phyloP scores from a whole-genome alignment of 78 protist genomes.

The Emiliania huxleyi region DNA sequence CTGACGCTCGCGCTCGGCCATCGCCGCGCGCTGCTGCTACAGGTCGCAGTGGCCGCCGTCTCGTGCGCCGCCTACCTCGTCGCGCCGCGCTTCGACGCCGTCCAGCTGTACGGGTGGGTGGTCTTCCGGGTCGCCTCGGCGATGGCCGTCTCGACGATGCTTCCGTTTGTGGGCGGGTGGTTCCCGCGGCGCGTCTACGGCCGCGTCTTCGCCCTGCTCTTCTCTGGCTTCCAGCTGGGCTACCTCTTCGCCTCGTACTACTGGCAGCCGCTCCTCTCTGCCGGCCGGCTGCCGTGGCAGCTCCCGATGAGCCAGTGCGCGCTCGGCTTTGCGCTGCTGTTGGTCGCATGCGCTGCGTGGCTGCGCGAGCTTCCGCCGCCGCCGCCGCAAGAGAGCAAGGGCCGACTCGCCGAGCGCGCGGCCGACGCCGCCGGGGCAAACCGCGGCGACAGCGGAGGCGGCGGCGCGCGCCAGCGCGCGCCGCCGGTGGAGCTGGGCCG shows the following conservation, averaged over 20 bases:
- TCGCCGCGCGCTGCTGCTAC: neutral
- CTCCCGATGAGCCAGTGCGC: neutral
- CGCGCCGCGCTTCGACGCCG: neutral
- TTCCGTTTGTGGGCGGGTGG: slow-evolving; percentile 1
- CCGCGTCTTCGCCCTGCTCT: neutral
- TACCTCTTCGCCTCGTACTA: neutral
- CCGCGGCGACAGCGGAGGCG: neutral
- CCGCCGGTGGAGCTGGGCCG: too few species aligned
- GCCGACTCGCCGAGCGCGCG: neutral
- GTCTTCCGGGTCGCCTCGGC: neutral
- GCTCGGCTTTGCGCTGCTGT: neutral
- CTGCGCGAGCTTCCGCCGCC: neutral
- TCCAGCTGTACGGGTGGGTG: neutral
- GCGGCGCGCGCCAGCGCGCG: neutral
- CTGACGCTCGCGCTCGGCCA: neutral
- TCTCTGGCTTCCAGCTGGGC: neutral
- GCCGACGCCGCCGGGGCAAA: neutral
- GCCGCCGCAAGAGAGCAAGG: neutral
- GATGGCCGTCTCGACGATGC: neutral
- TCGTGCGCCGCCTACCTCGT: neutral
- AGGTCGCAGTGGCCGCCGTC: neutral
- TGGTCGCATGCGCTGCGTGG: neutral
- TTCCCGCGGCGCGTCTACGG: neutral
- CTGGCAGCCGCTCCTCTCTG: neutral
- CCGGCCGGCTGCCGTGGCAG: neutral